phyloP scores from a whole-genome alignment of 768 basidiomycete genomes.

The Boletus rex-veris region DNA sequence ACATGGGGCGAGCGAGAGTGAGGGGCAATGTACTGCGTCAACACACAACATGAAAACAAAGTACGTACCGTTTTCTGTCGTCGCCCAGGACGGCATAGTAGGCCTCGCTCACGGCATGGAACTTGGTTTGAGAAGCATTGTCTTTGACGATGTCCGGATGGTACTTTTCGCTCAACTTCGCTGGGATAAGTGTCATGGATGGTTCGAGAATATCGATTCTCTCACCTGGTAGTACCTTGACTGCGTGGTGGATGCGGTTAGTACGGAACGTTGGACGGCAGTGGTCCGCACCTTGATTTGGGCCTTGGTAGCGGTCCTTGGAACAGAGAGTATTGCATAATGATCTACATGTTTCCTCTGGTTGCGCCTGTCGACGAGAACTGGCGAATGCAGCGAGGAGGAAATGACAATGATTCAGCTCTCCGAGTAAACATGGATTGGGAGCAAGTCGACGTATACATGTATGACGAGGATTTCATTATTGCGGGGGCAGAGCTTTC shows the following conservation, averaged over 20 bases:
- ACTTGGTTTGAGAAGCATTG: slow-evolving; percentile 36
- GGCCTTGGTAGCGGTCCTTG: slow-evolving; percentile 29
- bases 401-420: background rate
- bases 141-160: slow-evolving; percentile 46
- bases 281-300: slow-evolving; percentile 29
- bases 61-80: slow-evolving; percentile 40
- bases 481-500: too few relatives aligned
- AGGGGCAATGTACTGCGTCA: background rate
- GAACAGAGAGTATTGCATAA: slow-evolving; percentile 27
- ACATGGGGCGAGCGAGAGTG: background rate
- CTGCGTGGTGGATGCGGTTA: slow-evolving; percentile 10
- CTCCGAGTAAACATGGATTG: background rate
- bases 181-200: background rate
- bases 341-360: slow-evolving; percentile 22
- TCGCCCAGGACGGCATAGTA: slow-evolving; percentile 46
- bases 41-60: background rate
- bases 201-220: background rate
- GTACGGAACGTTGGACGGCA: background rate
- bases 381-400: background rate
- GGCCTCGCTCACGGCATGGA: slow-evolving; percentile 46
- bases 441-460: too few relatives aligned
- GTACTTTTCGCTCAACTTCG: slow-evolving; percentile 45
- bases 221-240: slow-evolving; percentile 32
- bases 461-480: background rate
- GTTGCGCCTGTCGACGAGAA: slow-evolving; percentile 21